These are phyloP conservation scores for Cutaneotrichosporon sp. DNA, from an alignment of 1,284 basidiomycete species.

Conservation along the genomic window DNA sequence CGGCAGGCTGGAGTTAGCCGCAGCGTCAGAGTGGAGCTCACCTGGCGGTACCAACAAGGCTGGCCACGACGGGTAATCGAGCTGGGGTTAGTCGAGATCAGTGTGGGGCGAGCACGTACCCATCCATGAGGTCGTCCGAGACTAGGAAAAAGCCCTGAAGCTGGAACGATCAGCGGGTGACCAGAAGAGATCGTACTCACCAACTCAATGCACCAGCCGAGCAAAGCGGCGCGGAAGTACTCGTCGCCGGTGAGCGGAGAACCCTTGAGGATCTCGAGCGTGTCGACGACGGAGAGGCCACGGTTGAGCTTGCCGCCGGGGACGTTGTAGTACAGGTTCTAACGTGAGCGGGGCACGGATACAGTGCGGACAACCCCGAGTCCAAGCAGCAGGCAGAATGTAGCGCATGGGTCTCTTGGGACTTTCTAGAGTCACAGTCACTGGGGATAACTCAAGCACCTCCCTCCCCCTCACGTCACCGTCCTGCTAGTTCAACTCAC, in stretches of 20 bases:
- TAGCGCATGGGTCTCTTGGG: too few species aligned
- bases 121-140: conserved; percentile 97
- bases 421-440: too few species aligned
- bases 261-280: conserved; percentile 80
- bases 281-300: conserved; percentile 90
- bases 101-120: conserved; percentile 6
- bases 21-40: conserved; percentile 22
- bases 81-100: conserved; percentile 44
- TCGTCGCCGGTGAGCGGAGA: conserved; percentile 63
- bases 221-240: conserved; percentile 80
- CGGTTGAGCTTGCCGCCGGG: conserved; percentile 96
- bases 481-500: too few species aligned
- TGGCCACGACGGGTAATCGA: conserved; percentile 89
- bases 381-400: too few species aligned
- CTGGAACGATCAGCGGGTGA: conserved; percentile 54
- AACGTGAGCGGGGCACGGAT: too few species aligned
- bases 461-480: too few species aligned
- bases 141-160: conserved; percentile 98
- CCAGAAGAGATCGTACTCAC: conserved; percentile 53
- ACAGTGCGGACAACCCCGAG: too few species aligned
- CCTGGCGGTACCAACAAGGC: conserved; percentile 88
- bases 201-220: conserved; percentile 96
- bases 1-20: conserved; percentile 50
- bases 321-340: conserved; percentile 92
- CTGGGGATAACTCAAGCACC: too few species aligned